These are phyloP conservation scores for Skeletonema menzelii DNA, from an alignment of 108 stramenopile species.

Conservation along the genomic window DNA sequence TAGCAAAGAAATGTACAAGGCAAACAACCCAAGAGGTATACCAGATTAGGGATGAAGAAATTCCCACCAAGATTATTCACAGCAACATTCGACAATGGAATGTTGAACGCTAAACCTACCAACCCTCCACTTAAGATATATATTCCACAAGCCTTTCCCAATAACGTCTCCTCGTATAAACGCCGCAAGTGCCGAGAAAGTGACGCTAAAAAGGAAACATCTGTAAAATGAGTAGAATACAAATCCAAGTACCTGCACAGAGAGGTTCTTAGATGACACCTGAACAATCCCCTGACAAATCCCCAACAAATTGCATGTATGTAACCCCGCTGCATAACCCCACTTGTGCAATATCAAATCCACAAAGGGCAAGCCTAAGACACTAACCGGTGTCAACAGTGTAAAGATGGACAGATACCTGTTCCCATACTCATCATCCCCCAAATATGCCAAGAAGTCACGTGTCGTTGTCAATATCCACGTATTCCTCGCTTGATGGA, in stretches of 20 bases:
- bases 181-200: slow-evolving; percentile 13
- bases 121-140: slow-evolving; percentile 4
- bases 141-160: slow-evolving; percentile 13
- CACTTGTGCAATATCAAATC: slow-evolving; percentile 21
- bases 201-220: slow-evolving; percentile 20
- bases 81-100: slow-evolving; percentile 17
- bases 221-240: slow-evolving; percentile 25
- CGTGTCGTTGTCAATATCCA: slow-evolving; percentile 42
- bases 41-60: slow-evolving; percentile 20
- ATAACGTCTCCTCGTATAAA: slow-evolving; percentile 14
- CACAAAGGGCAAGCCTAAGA: slow-evolving; percentile 44
- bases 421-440: slow-evolving; percentile 48
- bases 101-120: not conserved
- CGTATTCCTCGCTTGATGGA: slow-evolving; percentile 30
- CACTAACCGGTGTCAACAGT: slow-evolving; percentile 39
- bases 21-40: slow-evolving; percentile 6
- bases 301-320: slow-evolving; percentile 27
- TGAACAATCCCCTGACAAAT: not conserved
- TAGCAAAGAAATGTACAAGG: slow-evolving; percentile 9
- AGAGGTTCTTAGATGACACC: slow-evolving; percentile 4
- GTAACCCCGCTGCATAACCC: slow-evolving; percentile 41
- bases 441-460: slow-evolving; percentile 44
- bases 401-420: slow-evolving; percentile 50
- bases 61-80: slow-evolving; percentile 14
- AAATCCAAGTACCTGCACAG: slow-evolving; percentile 18